Percentiles rank a stretch among this genome's conserved stretches.
Conservation (phyloP, 2,329 filamentous ascomycete species). For the Trichoderma oligosporum region DNA sequence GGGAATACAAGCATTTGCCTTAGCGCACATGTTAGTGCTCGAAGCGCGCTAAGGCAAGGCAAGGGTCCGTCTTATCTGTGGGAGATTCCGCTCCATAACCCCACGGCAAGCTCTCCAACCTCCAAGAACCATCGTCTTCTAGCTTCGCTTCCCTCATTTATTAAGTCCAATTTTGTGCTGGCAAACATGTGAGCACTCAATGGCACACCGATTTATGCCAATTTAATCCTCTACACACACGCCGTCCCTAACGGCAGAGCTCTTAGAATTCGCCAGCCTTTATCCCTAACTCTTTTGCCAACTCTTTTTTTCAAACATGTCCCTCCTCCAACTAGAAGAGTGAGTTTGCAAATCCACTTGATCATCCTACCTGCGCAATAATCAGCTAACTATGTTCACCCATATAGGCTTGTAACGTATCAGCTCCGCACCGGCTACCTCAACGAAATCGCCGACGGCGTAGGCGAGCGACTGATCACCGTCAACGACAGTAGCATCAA, state of each 20-base stretch:
- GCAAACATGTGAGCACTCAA: conserved; percentile 18
- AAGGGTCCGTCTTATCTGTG: conserved; percentile 7
- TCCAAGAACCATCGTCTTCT: not conserved
- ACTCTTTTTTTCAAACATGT: conserved; percentile 30
- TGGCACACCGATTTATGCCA: conserved; percentile 20
- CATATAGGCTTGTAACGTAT: conserved; percentile 69
- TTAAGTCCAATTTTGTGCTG: not conserved
- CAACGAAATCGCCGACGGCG: conserved; percentile 74
- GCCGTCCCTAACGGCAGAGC: not conserved
- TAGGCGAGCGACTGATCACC: conserved; percentile 78
- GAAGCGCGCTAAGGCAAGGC: not conserved
- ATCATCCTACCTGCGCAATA: no score
- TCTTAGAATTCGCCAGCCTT: not conserved
- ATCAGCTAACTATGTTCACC: conserved; percentile 22
- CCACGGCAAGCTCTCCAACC: conserved; percentile 9
- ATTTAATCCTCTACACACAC: not conserved
- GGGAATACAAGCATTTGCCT: no score
- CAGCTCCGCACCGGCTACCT: conserved; percentile 78
- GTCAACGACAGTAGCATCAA: conserved; percentile 77
- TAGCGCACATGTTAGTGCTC: not conserved
- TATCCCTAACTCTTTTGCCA: conserved; percentile 8
- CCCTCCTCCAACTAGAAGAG: conserved; percentile 40
- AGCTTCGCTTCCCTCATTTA: not conserved
- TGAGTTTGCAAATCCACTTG: conserved; percentile 25
- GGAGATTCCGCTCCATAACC: not conserved